Base-by-base conservation (phyloP, 176 grass and related monocot species). In the Oryza brachyantha region DNA sequence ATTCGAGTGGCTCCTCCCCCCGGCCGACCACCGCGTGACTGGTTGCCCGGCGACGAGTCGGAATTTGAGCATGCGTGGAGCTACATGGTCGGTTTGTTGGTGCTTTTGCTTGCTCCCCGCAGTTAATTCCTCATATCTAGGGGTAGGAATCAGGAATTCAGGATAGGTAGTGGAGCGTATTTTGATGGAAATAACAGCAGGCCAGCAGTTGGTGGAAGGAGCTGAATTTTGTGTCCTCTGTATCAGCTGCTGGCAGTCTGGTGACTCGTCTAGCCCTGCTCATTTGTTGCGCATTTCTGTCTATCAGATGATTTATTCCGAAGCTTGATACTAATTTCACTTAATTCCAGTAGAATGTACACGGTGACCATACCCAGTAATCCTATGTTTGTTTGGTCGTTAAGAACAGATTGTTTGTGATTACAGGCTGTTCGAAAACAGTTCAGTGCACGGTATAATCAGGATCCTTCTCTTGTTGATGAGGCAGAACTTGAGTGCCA, bases 401-500 rank as follows among this genome's bases (percentile, higher is more conserved):
- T 75, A 11, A 64, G 10, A 11, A 64, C 10, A 84, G 37, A 81
- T 54, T 86, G 11, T 26, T 12, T 70, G 45, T 68, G 9, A 64
- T 85, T 38, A 69, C 84, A 99, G 96, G 90, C 92, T 7, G 92
- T 99, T 68, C 79, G 83, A 60, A 99, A 86, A 83, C 93, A 94
- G 74, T 95, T 99, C 66, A 95, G 88, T 19, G 25, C 64, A 0
- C 90, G 92, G 12, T 63, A 91, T 76, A 79, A 75, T 22, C 92
- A 87, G 54, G 90, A 99, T 65, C 75, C 90, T 55, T 89, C 85
- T 84, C 92, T 99, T 52, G 88, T 95, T 10, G 96, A 99, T 87
- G 96, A 99, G 84, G 81, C 74, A 1, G 96, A 99, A 70, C 90
- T 99, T 63, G 92, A 99, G 62, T 93, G 92, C 75, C 96, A 99